Evolutionary conservation across 2,329 filamentous ascomycete genomes (phyloP).

Genomic region (Aquanectria penicillioides): DNA sequence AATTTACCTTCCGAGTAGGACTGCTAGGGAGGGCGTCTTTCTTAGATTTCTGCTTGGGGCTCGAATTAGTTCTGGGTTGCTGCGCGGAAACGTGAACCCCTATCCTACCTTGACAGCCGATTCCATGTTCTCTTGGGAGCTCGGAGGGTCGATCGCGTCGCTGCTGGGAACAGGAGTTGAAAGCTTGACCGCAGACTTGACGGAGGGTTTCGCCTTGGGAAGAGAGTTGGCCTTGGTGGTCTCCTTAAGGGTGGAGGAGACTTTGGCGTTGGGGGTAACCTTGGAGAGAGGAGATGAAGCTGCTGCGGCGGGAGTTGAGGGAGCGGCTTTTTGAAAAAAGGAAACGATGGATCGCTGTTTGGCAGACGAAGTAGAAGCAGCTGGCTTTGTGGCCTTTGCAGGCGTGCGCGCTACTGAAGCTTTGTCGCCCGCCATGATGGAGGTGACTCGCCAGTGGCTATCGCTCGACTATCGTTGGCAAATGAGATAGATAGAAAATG

Average conservation of each 20-base stretch:
- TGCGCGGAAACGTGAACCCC: slow-evolving; percentile 10
- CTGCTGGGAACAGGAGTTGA: slow-evolving; percentile 84
- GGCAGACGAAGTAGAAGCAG: slow-evolving; percentile 44
- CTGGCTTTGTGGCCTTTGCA: slow-evolving; percentile 44
- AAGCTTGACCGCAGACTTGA: slow-evolving; percentile 46
- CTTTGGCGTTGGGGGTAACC: slow-evolving; percentile 45
- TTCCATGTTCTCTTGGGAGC: slow-evolving; percentile 73
- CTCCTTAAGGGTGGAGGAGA: slow-evolving; percentile 51
- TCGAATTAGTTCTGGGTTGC: slow-evolving; percentile 48
- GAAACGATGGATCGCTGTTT: slow-evolving; percentile 57
- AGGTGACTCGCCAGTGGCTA: slow-evolving; percentile 10
- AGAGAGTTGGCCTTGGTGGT: slow-evolving; percentile 54
- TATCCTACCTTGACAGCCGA: slow-evolving; percentile 32
- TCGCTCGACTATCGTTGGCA: neutral
- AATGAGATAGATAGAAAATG: neutral
- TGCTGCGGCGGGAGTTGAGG: slow-evolving; percentile 45
- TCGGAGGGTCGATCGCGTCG: slow-evolving; percentile 74
- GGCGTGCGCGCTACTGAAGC: slow-evolving; percentile 46
- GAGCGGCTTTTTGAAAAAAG: slow-evolving; percentile 56
- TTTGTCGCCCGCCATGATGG: slow-evolving; percentile 45
- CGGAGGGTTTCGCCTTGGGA: slow-evolving; percentile 58
- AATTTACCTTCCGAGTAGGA: slow-evolving; percentile 79
- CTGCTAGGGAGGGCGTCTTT: slow-evolving; percentile 62
- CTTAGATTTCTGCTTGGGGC: slow-evolving; percentile 52
- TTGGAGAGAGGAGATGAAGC: slow-evolving; percentile 46